Base-by-base conservation (phyloP, 106 monocot species). In the Dioscorea zingiberensis region DNA sequence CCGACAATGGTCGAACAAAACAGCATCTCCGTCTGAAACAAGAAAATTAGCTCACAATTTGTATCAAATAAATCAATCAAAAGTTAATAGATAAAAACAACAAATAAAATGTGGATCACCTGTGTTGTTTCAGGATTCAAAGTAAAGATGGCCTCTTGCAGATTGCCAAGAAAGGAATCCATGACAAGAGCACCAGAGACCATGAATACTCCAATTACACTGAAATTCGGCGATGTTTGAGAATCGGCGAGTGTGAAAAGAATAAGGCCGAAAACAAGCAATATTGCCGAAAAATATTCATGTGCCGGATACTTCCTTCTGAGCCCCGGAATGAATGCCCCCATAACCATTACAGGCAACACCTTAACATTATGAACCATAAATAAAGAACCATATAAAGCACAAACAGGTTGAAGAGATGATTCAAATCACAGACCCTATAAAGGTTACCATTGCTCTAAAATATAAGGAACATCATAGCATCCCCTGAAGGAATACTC, bases 291-390 rank as follows among this genome's bases (percentile, higher is more conserved):
- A 13, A 85, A 25, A 55, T 95, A 95, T 69, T 95, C 95, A 12
- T 95, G 87, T 1, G 60, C 18, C 0, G 91, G 95, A 66, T 95
- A 95, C 46, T 88, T 95, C 54, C 95, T 69, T 64, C 91, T 58
- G 25, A 95, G 87, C 0, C 95, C 95, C 2, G 95, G 91, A 54
- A 95, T 88, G 70, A 95, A 95, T 7, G 91, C 85, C 58, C 95
- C 95, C 91, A 95, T 95, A 13, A 91, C 45, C 95, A 95, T 95
- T 23, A 95, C 94, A 1, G 94, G 94, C 59, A 94, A 54, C 12
- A 94, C 94, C 94, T 94, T 66, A 62, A 57, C 30, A 59, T 13
- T 10, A 38, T 38, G 38, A 6, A 38, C 6, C 6, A 38, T 38
- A 0, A 0, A 38, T 0, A 38, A 38, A 38, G 38, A 10, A 6